Evolutionary conservation across 495 filamentous ascomycete species (phyloP).

Genomic region (Neurospora sp.): DNA sequence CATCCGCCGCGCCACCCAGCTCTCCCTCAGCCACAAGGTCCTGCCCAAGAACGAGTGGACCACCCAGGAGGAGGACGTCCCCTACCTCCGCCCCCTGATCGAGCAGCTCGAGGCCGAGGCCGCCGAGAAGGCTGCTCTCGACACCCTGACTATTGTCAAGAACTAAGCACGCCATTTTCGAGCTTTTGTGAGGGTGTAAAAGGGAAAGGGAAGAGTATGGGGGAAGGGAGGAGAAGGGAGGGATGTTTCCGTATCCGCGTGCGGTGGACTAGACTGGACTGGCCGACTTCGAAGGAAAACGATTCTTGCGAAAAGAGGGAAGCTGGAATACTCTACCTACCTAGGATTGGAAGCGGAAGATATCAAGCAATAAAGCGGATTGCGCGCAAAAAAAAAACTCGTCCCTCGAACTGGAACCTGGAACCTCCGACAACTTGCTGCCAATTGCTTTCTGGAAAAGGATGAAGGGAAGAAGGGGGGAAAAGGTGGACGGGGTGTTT

Average conservation of each 20-base stretch:
- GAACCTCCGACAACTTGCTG: not conserved
- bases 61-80: slow-evolving; percentile 32
- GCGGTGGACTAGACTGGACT: not conserved
- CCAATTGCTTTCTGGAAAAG: not conserved
- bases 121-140: slow-evolving; percentile 72
- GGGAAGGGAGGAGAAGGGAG: not conserved
- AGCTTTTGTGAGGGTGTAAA: not conserved
- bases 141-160: slow-evolving; percentile 62
- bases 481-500: not conserved
- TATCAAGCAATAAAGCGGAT: not conserved
- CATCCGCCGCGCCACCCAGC: slow-evolving; percentile 89
- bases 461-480: not conserved
- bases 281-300: not conserved
- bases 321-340: not conserved
- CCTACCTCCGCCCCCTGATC: slow-evolving; percentile 23
- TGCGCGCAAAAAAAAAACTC: not conserved
- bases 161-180: slow-evolving; percentile 3
- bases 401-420: not conserved
- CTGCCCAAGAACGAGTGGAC: slow-evolving; percentile 77
- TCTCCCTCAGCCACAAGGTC: slow-evolving; percentile 59
- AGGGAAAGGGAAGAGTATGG: not conserved
- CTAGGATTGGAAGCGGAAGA: not conserved
- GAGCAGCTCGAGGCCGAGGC: slow-evolving; percentile 52
- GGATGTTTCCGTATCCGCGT: not conserved
- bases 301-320: not conserved